Evolutionary conservation across 495 filamentous ascomycete genomes (phyloP).

Genomic region (Neurospora sp.): DNA sequence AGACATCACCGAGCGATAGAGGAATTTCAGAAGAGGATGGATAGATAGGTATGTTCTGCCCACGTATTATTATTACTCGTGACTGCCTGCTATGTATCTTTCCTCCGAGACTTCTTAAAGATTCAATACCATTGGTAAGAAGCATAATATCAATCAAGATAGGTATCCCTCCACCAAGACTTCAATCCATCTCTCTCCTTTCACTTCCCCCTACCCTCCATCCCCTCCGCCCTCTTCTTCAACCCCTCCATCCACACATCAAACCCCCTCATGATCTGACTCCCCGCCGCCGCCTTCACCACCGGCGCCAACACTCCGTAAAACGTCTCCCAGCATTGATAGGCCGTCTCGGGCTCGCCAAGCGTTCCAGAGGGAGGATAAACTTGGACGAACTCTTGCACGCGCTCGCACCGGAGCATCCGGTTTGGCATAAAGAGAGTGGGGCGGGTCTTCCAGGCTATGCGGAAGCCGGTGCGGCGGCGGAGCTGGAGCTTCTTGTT

Average conservation of each 20-base stretch:
- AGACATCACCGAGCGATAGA: neutral
- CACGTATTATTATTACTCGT: neutral
- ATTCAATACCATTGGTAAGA: neutral
- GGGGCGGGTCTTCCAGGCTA: conserved; percentile 20
- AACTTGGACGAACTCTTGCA: conserved; percentile 27
- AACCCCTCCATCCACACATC: conserved; percentile 23
- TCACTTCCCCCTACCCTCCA: neutral
- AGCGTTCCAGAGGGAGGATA: neutral
- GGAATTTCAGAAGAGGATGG: neutral
- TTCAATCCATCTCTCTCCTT: neutral
- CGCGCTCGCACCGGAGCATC: conserved; percentile 25
- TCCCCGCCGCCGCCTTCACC: conserved; percentile 8
- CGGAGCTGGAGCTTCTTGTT: neutral
- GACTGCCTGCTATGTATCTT: neutral
- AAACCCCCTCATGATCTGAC: conserved; percentile 20
- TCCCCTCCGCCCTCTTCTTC: conserved; percentile 19
- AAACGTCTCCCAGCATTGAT: conserved; percentile 33
- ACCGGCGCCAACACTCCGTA: conserved; percentile 23
- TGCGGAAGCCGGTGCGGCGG: conserved; percentile 16
- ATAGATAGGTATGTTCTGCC: neutral
- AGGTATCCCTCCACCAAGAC: neutral
- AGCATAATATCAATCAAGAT: neutral
- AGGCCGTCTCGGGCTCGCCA: conserved; percentile 11
- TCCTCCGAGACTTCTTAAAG: neutral
- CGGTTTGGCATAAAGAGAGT: conserved; percentile 10